Evolutionary conservation across 2,329 filamentous ascomycete genomes (phyloP).

Genomic region (Cadophora sp.): DNA sequence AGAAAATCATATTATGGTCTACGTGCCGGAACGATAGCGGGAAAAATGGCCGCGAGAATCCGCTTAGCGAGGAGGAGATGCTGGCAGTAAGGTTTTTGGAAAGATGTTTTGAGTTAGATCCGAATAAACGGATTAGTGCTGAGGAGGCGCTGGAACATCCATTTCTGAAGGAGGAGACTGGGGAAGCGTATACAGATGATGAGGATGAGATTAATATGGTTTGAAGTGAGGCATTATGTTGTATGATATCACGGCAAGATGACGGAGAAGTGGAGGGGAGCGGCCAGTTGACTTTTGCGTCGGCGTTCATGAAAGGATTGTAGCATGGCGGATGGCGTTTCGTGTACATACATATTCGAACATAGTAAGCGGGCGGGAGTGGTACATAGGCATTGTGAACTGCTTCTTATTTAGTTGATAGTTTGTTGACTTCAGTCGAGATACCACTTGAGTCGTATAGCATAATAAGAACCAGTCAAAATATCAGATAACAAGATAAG

Average conservation of each 20-base stretch:
- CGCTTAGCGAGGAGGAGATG: constrained; percentile 70
- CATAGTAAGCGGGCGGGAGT: constrained; percentile 17
- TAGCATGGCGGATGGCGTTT: constrained; percentile 24
- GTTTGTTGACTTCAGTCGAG: background rate
- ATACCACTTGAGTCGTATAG: background rate
- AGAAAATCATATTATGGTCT: constrained; percentile 96
- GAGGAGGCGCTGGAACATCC: constrained; percentile 75
- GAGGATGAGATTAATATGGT: constrained; percentile 60
- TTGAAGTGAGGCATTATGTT: constrained; percentile 29
- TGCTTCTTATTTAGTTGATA: background rate
- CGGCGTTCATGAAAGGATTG: constrained; percentile 14
- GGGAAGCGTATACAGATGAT: constrained; percentile 56
- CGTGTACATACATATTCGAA: background rate
- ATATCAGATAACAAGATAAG: too few relatives aligned
- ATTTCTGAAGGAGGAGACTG: constrained; percentile 60
- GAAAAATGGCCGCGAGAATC: constrained; percentile 53
- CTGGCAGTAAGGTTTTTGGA: constrained; percentile 76
- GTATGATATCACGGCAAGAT: constrained; percentile 24
- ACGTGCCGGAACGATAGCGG: constrained; percentile 75
- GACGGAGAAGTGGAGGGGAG: background rate
- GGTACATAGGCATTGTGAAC: too few relatives aligned
- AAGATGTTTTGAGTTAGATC: constrained; percentile 78
- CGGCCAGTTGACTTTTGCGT: background rate
- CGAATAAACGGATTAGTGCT: constrained; percentile 75
- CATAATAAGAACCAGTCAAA: background rate